A percentile compares a stretch with the other conserved stretches of the same genome.
Conservation (phyloP, 2,329 filamentous ascomycete species). For the Ascochyta lentis region DNA sequence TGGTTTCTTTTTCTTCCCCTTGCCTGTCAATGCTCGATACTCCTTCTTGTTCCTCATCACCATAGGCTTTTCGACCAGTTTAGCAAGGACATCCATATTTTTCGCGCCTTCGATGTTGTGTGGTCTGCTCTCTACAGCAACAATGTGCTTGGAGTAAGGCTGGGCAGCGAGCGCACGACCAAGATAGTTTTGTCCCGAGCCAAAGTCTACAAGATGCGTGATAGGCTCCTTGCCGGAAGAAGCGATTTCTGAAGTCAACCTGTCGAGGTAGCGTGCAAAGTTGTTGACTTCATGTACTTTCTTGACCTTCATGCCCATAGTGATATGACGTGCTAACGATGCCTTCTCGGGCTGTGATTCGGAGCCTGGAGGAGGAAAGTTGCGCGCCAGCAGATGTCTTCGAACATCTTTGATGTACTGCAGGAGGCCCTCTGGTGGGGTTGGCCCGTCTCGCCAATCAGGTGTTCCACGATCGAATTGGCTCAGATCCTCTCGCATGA, state of each 20-base stretch:
- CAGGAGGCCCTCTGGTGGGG: conserved; percentile 65
- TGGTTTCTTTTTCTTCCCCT: conserved; percentile 51
- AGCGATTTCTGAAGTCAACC: conserved; percentile 64
- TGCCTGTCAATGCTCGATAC: conserved; percentile 59
- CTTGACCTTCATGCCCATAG: conserved; percentile 93
- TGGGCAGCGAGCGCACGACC: conserved; percentile 83
- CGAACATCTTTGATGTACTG: conserved; percentile 76
- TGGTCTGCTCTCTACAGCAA: conserved; percentile 87
- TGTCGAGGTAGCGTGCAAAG: conserved; percentile 84
- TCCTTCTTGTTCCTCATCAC: conserved; percentile 85
- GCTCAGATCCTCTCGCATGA: conserved; percentile 78
- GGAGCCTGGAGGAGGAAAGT: conserved; percentile 55
- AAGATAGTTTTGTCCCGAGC: conserved; percentile 95
- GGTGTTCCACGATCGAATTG: conserved; percentile 26
- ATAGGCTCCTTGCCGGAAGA: conserved; percentile 55
- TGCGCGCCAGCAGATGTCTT: conserved; percentile 69
- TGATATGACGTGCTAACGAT: conserved; percentile 72
- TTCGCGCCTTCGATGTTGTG: conserved; percentile 87
- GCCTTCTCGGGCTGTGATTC: conserved; percentile 52
- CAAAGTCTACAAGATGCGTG: conserved; percentile 93
- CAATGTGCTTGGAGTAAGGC: conserved; percentile 84
- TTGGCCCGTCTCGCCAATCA: conserved; percentile 53
- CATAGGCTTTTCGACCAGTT: conserved; percentile 73
- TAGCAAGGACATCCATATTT: conserved; percentile 82
- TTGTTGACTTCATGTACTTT: conserved; percentile 93